phyloP scores from a whole-genome alignment of 495 filamentous ascomycete species.

The Massariosphaeria phaeospora region DNA sequence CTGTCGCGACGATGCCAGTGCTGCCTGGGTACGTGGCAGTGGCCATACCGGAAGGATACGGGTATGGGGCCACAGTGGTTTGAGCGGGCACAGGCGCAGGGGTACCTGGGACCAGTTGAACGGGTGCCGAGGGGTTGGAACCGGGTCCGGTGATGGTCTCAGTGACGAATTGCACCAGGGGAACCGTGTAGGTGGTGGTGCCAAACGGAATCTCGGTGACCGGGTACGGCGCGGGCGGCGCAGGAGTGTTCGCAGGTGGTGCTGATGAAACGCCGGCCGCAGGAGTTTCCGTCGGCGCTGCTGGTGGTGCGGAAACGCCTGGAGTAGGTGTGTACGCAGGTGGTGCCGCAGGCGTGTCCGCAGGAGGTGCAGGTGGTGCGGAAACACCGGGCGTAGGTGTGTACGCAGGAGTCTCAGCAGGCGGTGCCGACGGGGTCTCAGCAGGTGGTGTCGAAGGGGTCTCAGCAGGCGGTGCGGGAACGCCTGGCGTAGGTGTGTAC shows the following conservation, averaged over 20 bases:
- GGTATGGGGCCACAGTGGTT: conserved; percentile 27
- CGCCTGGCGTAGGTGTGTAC: too few species aligned
- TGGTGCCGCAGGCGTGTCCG: neutral
- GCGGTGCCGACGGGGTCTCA: conserved; percentile 33
- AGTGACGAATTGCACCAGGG: conserved; percentile 69
- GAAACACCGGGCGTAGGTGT: conserved; percentile 42
- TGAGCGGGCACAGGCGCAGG: conserved; percentile 39
- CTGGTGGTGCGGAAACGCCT: conserved; percentile 2
- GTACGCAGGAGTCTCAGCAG: conserved; percentile 56
- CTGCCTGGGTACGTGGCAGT: conserved; percentile 19
- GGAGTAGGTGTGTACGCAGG: too few species aligned
- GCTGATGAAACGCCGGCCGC: too few species aligned
- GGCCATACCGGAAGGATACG: conserved; percentile 23
- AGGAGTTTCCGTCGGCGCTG: conserved; percentile 16
- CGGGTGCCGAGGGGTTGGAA: conserved; percentile 34
- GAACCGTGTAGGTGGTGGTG: conserved; percentile 62
- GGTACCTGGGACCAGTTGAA: conserved; percentile 51
- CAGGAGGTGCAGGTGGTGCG: too few species aligned
- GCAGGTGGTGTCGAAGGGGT: conserved; percentile 17
- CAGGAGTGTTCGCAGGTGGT: conserved; percentile 55
- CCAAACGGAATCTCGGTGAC: conserved; percentile 50
- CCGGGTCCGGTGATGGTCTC: conserved; percentile 33
- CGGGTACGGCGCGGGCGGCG: conserved; percentile 46
- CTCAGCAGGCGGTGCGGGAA: conserved; percentile 1
- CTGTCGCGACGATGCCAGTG: neutral